Evolutionary conservation across 139 green algal genomes (phyloP).

Genomic region (Coccomyxa sp.): DNA sequence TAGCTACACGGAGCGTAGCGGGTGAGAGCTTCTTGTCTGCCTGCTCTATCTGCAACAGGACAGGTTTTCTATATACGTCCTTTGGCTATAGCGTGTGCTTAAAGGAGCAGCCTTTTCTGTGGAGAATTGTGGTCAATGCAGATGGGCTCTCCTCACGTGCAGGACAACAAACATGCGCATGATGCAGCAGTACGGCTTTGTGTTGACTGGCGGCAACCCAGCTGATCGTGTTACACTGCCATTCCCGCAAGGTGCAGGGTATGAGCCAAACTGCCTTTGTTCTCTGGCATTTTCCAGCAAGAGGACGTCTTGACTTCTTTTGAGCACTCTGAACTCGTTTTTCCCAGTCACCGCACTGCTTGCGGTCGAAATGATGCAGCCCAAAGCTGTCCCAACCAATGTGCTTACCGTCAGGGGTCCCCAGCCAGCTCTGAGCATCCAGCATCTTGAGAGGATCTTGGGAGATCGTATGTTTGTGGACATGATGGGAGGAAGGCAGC

Average conservation of each 20-base stretch:
- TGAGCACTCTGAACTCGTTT: not conserved
- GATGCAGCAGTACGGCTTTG: not conserved
- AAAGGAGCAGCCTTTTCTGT: not conserved
- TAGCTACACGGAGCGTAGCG: not conserved
- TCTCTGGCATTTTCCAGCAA: not conserved
- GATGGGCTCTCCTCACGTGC: not conserved
- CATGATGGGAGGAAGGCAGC: not conserved
- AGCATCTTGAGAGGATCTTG: not conserved
- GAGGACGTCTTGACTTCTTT: not conserved
- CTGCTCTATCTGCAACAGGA: too few relatives aligned
- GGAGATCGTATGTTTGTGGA: not conserved
- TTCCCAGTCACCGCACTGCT: not conserved
- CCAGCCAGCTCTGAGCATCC: not conserved
- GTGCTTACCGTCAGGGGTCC: not conserved
- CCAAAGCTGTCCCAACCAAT: not conserved
- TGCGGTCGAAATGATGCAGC: not conserved
- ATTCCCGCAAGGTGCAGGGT: not conserved
- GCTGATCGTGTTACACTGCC: not conserved
- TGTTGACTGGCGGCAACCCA: not conserved
- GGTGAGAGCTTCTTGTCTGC: not conserved
- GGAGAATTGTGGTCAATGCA: not conserved
- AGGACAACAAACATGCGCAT: not conserved
- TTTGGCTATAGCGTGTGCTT: too few relatives aligned
- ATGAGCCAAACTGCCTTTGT: not conserved
- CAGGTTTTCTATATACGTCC: too few relatives aligned